A percentile compares a stretch with the other conserved stretches of the same genome.
phyloP scores from a whole-genome alignment of 106 monocot species.

The Narthecium ossifragum region DNA sequence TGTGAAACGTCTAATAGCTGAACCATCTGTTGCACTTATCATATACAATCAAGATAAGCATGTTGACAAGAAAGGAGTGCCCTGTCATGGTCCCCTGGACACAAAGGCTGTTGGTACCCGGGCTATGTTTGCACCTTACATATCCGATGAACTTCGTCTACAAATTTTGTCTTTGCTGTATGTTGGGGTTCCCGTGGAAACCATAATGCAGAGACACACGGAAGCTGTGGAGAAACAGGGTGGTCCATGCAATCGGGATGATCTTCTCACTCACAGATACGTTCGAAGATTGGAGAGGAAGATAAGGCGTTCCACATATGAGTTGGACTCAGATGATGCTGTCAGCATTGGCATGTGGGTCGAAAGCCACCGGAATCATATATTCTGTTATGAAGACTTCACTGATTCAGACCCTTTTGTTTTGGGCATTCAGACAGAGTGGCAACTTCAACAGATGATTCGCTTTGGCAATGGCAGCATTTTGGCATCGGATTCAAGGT shows the following conservation, averaged over 20 bases:
- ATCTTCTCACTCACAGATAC: slow-evolving; percentile 90
- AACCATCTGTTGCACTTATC: slow-evolving; percentile 82
- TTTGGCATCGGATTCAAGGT: slow-evolving; percentile 78
- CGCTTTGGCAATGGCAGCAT: slow-evolving; percentile 69
- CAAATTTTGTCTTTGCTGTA: slow-evolving; percentile 70
- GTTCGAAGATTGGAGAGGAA: slow-evolving; percentile 94
- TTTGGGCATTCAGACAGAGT: too few relatives aligned
- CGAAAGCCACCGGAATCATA: slow-evolving; percentile 53
- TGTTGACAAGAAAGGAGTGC: slow-evolving; percentile 80
- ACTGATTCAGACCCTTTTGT: slow-evolving; percentile 81
- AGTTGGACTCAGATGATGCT: slow-evolving; percentile 72
- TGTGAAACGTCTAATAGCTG: slow-evolving; percentile 89
- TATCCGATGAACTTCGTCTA: slow-evolving; percentile 84
- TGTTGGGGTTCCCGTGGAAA: slow-evolving; percentile 95
- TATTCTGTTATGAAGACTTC: slow-evolving; percentile 88
- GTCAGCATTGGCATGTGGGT: slow-evolving; percentile 59
- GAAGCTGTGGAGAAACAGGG: slow-evolving; percentile 80
- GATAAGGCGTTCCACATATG: slow-evolving; percentile 80
- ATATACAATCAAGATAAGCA: slow-evolving; percentile 97
- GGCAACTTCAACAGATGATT: slow-evolving; percentile 95
- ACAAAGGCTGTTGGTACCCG: slow-evolving; percentile 68
- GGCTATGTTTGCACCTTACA: slow-evolving; percentile 89
- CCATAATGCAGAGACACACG: slow-evolving; percentile 90
- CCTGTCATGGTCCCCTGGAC: slow-evolving; percentile 89
- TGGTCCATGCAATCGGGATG: slow-evolving; percentile 88